A percentile compares a stretch with the other conserved stretches of the same genome.
Conservation (phyloP, 2,329 filamentous ascomycete genomes). For the Sporothrix euskadiensis region DNA sequence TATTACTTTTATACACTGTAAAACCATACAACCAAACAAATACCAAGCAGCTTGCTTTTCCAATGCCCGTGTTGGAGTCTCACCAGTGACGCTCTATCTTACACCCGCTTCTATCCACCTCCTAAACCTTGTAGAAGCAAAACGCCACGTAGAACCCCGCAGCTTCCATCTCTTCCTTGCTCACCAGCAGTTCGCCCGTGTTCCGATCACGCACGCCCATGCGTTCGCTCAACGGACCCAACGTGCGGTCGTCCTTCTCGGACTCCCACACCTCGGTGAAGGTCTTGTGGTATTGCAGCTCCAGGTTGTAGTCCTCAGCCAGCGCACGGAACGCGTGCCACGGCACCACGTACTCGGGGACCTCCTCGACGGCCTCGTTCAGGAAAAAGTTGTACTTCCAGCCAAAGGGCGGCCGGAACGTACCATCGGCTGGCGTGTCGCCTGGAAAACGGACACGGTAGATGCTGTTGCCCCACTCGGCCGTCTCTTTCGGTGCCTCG, state of each 20-base stretch:
- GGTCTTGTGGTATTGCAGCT: conserved; percentile 88
- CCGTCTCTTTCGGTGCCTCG: conserved; percentile 62
- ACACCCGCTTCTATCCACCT: background rate
- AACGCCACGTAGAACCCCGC: conserved; percentile 91
- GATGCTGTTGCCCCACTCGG: conserved; percentile 90
- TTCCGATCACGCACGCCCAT: conserved; percentile 85
- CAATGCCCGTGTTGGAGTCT: background rate
- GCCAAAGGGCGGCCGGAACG: conserved; percentile 91
- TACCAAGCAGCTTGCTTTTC: background rate
- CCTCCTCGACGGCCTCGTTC: conserved; percentile 91
- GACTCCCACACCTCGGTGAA: conserved; percentile 91
- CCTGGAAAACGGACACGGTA: conserved; percentile 88
- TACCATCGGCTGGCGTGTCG: conserved; percentile 77
- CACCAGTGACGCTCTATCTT: background rate
- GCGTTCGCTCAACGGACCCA: conserved; percentile 86
- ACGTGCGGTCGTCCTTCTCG: conserved; percentile 78
- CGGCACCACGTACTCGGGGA: conserved; percentile 95
- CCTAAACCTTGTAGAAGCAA: conserved; percentile 89
- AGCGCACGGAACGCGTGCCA: conserved; percentile 97
- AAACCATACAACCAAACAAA: background rate
- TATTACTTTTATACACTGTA: too few relatives aligned
- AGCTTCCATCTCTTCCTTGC: conserved; percentile 87
- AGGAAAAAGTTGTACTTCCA: conserved; percentile 99
- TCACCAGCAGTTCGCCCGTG: conserved; percentile 67
- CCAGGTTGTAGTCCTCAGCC: conserved; percentile 94